Conservation (phyloP, 2,329 filamentous ascomycete genomes). For the Trichoderma hamatum region DNA sequence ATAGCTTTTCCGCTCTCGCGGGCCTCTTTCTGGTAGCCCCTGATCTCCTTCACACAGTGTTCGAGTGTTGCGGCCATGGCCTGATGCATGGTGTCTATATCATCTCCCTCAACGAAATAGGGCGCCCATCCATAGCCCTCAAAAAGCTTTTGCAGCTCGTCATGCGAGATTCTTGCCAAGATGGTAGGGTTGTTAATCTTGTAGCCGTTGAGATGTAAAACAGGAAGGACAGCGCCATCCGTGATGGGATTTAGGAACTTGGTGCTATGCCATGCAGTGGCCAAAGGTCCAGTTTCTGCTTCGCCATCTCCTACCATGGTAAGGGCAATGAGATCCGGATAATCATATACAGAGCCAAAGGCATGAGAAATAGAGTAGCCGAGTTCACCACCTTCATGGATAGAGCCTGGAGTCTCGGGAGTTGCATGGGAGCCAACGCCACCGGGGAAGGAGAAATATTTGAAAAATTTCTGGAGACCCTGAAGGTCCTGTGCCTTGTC, state of each 20-base stretch:
- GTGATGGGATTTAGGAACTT: constrained; percentile 81
- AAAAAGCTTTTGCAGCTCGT: constrained; percentile 71
- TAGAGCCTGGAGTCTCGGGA: constrained; percentile 74
- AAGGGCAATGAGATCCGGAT: constrained; percentile 73
- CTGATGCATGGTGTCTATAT: constrained; percentile 76
- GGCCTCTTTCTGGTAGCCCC: constrained; percentile 69
- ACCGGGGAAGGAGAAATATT: constrained; percentile 80
- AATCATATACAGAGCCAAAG: constrained; percentile 75
- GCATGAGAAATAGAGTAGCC: constrained; percentile 82
- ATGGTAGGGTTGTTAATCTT: constrained; percentile 83
- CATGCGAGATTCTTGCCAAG: constrained; percentile 72
- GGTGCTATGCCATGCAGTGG: constrained; percentile 79
- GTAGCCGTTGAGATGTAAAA: constrained; percentile 80
- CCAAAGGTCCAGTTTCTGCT: constrained; percentile 77
- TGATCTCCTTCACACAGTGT: constrained; percentile 70
- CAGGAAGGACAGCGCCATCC: constrained; percentile 75
- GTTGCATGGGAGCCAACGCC: constrained; percentile 79
- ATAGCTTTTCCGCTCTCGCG: constrained; percentile 70
- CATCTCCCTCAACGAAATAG: constrained; percentile 78
- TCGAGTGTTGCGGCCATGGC: constrained; percentile 79
- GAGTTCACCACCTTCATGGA: constrained; percentile 79
- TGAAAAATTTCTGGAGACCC: constrained; percentile 77
- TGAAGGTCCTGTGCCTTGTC: constrained; percentile 69
- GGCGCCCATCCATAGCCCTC: constrained; percentile 77
- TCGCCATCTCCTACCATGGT: constrained; percentile 83